phyloP scores from a whole-genome alignment of 2,329 filamentous ascomycete genomes.

The Aspergillus viridinutans region DNA sequence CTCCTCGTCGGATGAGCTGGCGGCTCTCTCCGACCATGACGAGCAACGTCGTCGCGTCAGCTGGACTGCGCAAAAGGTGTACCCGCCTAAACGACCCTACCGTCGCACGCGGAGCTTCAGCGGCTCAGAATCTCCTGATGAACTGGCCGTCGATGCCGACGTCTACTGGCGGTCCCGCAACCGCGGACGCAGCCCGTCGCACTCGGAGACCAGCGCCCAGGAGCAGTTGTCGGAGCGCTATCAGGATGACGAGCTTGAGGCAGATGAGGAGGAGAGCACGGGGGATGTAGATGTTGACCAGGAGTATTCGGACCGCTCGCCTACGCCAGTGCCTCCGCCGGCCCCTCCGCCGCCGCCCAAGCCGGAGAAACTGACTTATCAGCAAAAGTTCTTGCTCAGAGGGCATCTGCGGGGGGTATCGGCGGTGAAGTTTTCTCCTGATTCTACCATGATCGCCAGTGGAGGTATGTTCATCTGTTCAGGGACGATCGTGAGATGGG shows the following conservation, averaged over 20 bases:
- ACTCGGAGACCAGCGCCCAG: conserved; percentile 7
- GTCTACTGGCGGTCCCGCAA: conserved; percentile 31
- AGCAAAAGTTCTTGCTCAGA: conserved; percentile 63
- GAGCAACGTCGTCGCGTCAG: conserved; percentile 35
- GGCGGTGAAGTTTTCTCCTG: conserved; percentile 84
- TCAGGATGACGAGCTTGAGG: conserved; percentile 2
- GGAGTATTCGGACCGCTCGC: conserved; percentile 27
- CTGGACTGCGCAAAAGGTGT: conserved; percentile 29
- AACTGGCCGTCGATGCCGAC: conserved; percentile 38
- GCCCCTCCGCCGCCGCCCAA: conserved; percentile 44
- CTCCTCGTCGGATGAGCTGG: conserved; percentile 40
- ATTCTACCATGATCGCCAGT: conserved; percentile 84
- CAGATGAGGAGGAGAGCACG: neutral
- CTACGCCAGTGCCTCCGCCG: conserved; percentile 36
- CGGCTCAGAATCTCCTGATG: conserved; percentile 44
- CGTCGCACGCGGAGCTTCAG: conserved; percentile 24
- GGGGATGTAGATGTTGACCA: conserved; percentile 6
- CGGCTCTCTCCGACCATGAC: conserved; percentile 31
- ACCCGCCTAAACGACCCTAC: conserved; percentile 27
- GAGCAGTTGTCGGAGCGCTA: conserved; percentile 1
- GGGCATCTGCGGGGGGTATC: conserved; percentile 78
- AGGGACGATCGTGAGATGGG: neutral
- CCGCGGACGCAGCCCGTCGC: conserved; percentile 11
- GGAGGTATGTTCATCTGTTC: conserved; percentile 52
- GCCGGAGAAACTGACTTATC: conserved; percentile 62